Percentiles rank a stretch among this genome's conserved stretches.
Evolutionary conservation across 2,329 filamentous ascomycete genomes (phyloP).

Genomic region (Hypoxylon sp.): DNA sequence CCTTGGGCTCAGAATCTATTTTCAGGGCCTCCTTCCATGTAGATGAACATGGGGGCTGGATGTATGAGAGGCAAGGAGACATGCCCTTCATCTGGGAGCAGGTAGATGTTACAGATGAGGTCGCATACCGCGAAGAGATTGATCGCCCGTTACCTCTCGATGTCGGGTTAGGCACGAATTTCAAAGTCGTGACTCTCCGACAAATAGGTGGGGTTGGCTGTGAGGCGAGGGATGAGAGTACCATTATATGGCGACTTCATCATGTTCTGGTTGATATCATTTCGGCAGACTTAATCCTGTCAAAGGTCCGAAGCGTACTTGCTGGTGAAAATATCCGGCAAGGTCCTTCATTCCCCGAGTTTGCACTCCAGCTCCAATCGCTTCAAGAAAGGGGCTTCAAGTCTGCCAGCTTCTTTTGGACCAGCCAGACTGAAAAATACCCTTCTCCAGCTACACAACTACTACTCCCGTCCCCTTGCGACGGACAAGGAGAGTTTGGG

Average conservation of each 20-base stretch:
- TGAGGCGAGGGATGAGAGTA: neutral
- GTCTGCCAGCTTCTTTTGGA: neutral
- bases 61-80: neutral
- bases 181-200: neutral
- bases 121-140: neutral
- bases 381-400: neutral
- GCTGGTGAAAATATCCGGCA: neutral
- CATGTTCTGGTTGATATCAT: neutral
- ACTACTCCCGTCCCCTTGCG: too few species aligned
- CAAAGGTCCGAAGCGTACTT: neutral
- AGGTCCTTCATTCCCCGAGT: neutral
- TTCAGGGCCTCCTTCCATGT: neutral
- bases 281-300: neutral
- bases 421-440: neutral
- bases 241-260: neutral
- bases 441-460: neutral
- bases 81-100: neutral
- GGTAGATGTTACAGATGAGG: neutral
- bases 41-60: neutral
- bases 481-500: too few species aligned
- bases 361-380: neutral
- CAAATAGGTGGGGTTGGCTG: too few species aligned
- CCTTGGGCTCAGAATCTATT: neutral
- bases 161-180: neutral
- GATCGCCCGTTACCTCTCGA: neutral